Evolutionary conservation across 2,329 filamentous ascomycete species (phyloP).

Genomic region (Gremmenia infestans): DNA sequence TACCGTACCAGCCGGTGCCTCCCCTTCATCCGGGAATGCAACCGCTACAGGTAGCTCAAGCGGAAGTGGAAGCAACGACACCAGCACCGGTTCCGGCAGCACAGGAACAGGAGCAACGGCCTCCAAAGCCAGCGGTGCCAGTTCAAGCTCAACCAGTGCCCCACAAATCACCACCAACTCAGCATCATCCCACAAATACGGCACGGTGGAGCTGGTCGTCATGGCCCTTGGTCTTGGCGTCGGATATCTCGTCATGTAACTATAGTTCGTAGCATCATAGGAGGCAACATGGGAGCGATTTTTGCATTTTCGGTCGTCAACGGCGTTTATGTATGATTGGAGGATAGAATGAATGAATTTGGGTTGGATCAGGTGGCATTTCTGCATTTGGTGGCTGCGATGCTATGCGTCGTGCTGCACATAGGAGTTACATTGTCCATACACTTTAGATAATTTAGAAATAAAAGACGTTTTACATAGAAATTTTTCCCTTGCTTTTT

Average conservation of each 20-base stretch:
- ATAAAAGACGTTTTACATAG: too few species aligned
- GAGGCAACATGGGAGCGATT: too few species aligned
- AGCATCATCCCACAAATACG: conserved; percentile 25
- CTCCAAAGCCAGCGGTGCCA: not conserved
- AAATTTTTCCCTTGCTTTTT: too few species aligned
- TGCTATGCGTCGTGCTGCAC: too few species aligned
- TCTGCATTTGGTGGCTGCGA: too few species aligned
- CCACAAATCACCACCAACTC: conserved; percentile 4
- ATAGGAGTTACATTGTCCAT: too few species aligned
- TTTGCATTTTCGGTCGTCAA: too few species aligned
- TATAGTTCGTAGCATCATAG: too few species aligned
- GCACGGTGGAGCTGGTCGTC: conserved; percentile 24
- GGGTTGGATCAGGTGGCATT: too few species aligned
- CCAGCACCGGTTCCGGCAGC: not conserved
- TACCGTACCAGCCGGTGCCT: not conserved
- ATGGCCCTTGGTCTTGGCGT: conserved; percentile 29
- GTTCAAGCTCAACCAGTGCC: not conserved
- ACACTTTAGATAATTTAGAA: too few species aligned
- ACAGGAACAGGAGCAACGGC: not conserved
- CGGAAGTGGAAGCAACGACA: not conserved
- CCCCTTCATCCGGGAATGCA: not conserved
- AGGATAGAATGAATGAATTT: too few species aligned
- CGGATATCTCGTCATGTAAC: conserved; percentile 32
- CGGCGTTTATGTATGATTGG: too few species aligned
- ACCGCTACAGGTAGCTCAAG: not conserved